Percentiles rank a stretch among this genome's conserved stretches.
These are phyloP conservation scores for Primulina eburnea DNA, from an alignment of 257 asterid genomes.

Conservation along the genomic window DNA sequence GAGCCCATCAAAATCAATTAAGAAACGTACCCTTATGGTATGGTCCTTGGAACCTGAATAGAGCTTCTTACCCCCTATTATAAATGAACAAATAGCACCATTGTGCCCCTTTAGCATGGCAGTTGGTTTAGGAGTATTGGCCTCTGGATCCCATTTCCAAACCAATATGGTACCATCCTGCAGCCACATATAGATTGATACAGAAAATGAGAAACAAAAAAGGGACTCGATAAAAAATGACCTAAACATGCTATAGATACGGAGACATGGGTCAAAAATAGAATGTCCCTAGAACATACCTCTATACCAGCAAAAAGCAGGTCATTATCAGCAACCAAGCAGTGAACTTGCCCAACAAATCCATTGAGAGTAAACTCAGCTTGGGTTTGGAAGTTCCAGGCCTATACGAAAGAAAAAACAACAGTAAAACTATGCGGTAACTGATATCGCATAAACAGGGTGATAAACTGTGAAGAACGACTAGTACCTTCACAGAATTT, in stretches of 20 bases:
- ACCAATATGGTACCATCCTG: constrained; percentile 61
- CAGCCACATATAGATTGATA: constrained; percentile 10
- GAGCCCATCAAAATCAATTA: background rate
- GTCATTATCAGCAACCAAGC: constrained; percentile 37
- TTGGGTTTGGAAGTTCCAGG: constrained; percentile 43
- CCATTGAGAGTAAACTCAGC: constrained; percentile 36
- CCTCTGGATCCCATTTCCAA: constrained; percentile 41
- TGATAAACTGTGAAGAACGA: background rate
- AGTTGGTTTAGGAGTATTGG: constrained; percentile 28
- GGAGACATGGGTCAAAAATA: background rate
- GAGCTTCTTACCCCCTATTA: constrained; percentile 43
- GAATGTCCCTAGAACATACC: constrained; percentile 30
- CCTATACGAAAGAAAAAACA: constrained; percentile 31
- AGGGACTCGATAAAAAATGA: too few species aligned
- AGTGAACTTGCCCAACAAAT: background rate
- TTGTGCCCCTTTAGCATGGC: constrained; percentile 42
- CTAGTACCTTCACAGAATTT: background rate
- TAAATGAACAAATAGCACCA: constrained; percentile 37
- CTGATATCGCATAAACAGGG: background rate
- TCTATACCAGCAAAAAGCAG: constrained; percentile 59
- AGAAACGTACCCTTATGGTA: constrained; percentile 42
- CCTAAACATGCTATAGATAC: too few species aligned
- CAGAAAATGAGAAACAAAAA: constrained; percentile 2
- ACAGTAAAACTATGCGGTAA: background rate
- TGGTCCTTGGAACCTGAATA: constrained; percentile 57